Conservation (phyloP, 75 land plant genomes). For the Cunninghamia lanceolata region DNA sequence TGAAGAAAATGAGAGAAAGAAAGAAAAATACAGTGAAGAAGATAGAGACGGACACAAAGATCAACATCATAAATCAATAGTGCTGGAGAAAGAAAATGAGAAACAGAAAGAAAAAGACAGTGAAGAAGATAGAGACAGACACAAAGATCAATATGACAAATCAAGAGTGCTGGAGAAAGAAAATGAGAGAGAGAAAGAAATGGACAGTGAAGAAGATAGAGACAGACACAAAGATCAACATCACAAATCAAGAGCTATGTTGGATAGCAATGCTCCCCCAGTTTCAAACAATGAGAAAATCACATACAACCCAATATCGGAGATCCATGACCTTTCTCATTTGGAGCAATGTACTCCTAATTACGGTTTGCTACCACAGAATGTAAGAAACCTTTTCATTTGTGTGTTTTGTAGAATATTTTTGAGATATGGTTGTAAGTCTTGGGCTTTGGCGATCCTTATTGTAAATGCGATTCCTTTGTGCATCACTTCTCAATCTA, state of each 20-base stretch:
- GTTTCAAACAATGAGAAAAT: slow-evolving; percentile 60
- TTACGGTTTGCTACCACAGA: slow-evolving; percentile 81
- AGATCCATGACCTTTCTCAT: slow-evolving; percentile 86
- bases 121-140: slow-evolving; percentile 39
- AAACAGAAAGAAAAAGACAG: slow-evolving; percentile 45
- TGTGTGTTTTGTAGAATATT: no score
- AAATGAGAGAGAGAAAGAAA: slow-evolving; percentile 39
- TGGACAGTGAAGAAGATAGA: slow-evolving; percentile 38
- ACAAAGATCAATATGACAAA: slow-evolving; percentile 48
- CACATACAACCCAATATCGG: slow-evolving; percentile 71
- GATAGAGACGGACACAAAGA: slow-evolving; percentile 43
- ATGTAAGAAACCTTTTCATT: slow-evolving; percentile 30
- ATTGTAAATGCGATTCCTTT: background rate
- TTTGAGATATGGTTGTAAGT: no score
- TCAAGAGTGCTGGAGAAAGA: slow-evolving; percentile 26
- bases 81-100: background rate
- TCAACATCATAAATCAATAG: slow-evolving; percentile 45
- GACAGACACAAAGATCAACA: slow-evolving; percentile 53
- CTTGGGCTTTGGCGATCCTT: background rate
- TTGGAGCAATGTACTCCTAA: slow-evolving; percentile 91
- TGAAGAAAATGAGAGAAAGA: slow-evolving; percentile 20
- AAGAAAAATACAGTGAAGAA: slow-evolving; percentile 44
- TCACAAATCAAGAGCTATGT: slow-evolving; percentile 36
- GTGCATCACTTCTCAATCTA: background rate
- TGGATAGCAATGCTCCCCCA: slow-evolving; percentile 34